These are phyloP conservation scores for Peniophora sp. DNA, from an alignment of 1,284 basidiomycete species.

Conservation along the genomic window DNA sequence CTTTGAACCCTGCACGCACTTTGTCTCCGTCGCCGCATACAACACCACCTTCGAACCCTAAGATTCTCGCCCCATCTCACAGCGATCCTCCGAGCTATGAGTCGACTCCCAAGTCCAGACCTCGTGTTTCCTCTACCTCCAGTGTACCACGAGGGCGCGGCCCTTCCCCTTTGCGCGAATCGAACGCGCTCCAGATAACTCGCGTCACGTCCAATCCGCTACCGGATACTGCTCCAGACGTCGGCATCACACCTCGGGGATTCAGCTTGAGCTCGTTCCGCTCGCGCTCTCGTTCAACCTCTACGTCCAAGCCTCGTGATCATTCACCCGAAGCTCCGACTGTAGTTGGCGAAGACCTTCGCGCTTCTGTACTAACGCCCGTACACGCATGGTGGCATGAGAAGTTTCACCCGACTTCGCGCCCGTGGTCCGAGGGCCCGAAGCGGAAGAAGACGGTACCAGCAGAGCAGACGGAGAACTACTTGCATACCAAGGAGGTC, in stretches of 20 bases:
- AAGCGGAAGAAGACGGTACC: conserved; percentile 29
- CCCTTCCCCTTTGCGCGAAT: not conserved
- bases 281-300: conserved; percentile 6
- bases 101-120: not conserved
- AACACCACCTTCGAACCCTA: not conserved
- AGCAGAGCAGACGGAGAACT: conserved; percentile 41
- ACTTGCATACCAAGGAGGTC: conserved; percentile 38
- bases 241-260: conserved; percentile 2
- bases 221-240: conserved; percentile 7
- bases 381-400: conserved; percentile 22
- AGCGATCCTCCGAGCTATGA: not conserved
- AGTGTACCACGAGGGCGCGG: not conserved
- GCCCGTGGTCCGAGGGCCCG: conserved; percentile 24
- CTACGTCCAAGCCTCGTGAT: conserved; percentile 7
- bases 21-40: conserved; percentile 1
- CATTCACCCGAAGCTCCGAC: not conserved
- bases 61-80: not conserved
- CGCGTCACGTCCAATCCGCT: conserved; percentile 19
- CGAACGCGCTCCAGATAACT: conserved; percentile 8
- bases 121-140: not conserved
- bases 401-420: conserved; percentile 13
- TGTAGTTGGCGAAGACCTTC: not conserved
- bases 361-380: not conserved
- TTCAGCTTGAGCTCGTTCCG: conserved; percentile 4
- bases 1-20: conserved; percentile 3